phyloP scores from a whole-genome alignment of 768 basidiomycete genomes.

The Russula emetica region DNA sequence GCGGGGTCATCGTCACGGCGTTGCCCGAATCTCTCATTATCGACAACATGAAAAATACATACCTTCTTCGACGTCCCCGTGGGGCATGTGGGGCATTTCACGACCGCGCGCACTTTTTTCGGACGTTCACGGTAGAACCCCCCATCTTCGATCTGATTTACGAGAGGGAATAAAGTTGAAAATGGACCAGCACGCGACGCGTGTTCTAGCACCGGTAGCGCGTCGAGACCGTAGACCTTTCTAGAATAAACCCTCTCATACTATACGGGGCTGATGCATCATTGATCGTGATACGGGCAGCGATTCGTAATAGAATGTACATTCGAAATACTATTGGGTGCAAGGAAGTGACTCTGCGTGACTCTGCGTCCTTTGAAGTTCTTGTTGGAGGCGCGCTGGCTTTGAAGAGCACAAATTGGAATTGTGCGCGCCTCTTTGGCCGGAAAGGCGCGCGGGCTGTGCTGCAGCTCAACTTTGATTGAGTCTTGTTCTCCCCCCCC shows the following conservation, averaged over 20 bases:
- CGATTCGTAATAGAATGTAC: background rate
- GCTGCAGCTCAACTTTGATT: background rate
- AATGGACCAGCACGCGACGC: background rate
- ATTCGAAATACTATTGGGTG: background rate
- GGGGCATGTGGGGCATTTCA: background rate
- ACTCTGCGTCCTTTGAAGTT: background rate
- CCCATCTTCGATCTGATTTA: background rate
- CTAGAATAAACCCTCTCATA: background rate
- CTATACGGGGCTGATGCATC: background rate
- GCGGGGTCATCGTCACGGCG: constrained; percentile 14
- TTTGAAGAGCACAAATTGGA: background rate
- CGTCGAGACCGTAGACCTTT: background rate
- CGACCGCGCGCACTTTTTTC: background rate
- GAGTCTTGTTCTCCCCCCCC: background rate
- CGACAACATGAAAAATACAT: background rate
- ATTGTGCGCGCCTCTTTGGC: background rate
- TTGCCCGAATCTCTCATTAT: background rate
- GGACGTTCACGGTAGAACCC: background rate
- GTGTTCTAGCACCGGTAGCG: background rate
- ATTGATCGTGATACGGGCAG: background rate
- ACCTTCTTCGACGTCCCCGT: background rate
- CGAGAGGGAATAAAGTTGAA: background rate
- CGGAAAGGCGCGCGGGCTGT: constrained; percentile 1
- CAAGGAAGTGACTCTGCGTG: background rate
- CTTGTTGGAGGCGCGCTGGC: background rate